Evolutionary conservation across 1,284 basidiomycete genomes (phyloP), one percentile per base, ranked within the genome.

Genomic region (Phylloboletellus chloephorus): DNA sequence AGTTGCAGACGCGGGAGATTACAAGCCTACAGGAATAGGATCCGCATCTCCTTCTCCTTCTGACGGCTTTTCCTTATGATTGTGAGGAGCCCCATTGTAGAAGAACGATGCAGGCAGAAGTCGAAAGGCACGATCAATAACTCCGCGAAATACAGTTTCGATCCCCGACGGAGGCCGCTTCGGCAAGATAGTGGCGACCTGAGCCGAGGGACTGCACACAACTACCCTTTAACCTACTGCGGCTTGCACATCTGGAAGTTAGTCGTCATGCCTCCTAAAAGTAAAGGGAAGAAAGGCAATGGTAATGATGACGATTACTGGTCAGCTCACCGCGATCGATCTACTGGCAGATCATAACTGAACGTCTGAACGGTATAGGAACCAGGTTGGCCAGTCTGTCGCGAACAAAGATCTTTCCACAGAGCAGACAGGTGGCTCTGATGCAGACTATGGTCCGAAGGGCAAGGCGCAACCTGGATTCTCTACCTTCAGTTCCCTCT

Each of bases 61-160:
- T 82, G 82, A 40, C 93, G 76, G 60, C 94, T 95, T 71, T 99
- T 99, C 44, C 95, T 75, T 50, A 99, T 98, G 62, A 98, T 94
- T 4, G 95, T 95, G 38, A 98, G 79, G 30, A 99, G 76, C 1
- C 95, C 95, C 86, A 89, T 89, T 17, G 41, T 56, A 25, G 21
- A 29, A 38, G 15, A 13, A 30, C 26, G n/a, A 22, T n/a, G n/a
- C n/a, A n/a, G n/a, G n/a, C n/a, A 16, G 17, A 22, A n/a, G 22
- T 15, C 17, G n/a, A n/a, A n/a, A 21, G 20, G 6, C 25, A 26
- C 13, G n/a, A 20, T 32, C n/a, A n/a, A 21, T 10, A 36, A 30
- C 47, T 41, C 48, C 53, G 51, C 53, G 51, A 17, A 33, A 2
- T 3, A 7, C n/a, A 12, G 4, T 41, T 54, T 56, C 36, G 30